Evolutionary conservation across 208 protist genomes (phyloP), one percentile per base, ranked within the genome.

Genomic region (Leishmania tropica): DNA sequence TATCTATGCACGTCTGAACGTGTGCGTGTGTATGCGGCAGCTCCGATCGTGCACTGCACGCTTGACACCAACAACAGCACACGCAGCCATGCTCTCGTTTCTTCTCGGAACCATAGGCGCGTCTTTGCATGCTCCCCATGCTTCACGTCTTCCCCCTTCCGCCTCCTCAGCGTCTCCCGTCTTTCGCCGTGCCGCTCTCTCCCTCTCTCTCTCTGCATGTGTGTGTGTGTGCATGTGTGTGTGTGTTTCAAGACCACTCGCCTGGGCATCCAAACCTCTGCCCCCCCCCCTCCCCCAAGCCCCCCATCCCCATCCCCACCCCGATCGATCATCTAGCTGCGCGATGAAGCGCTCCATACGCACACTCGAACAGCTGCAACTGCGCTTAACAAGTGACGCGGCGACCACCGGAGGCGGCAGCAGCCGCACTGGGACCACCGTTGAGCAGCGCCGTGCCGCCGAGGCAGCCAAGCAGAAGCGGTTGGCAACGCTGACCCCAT

Each of bases 401-500:
- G 19, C 64, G 19, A 6, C 51, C 70, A 11, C 31, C 28, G 31
- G 31, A 3, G 62, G 31, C 31, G 62, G 31, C 15, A 37, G 62
- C 62, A 15, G 31, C 62, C 7, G 31, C 31, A 21, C 40, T 4
- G 28, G 42, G 13, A 11, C 28, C 53, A 31, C 48, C 17, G 31
- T 71, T 10, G 83, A 75, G 56, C 73, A 80, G 74, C 78, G 62
- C 47, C 45, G 75, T 8, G 28, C 58, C 8, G 79, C 78, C 7
- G 83, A 86, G 5, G 75, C 76, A 1, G 78, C 79, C 24, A 83
- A 75, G 37, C 70, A 78, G 31, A 80, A 75, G 13, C 80, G 78
- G 8, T 60, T 93, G 5, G 65, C 82, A 8, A 81, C 84, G 62
- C 81, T 93, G 28, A 87, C 88, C 1, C 81, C 79, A 10, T 93